These are phyloP conservation scores for Vitis cinerea DNA, from an alignment of 164 flowering plant genomes.

Conservation along the genomic window DNA sequence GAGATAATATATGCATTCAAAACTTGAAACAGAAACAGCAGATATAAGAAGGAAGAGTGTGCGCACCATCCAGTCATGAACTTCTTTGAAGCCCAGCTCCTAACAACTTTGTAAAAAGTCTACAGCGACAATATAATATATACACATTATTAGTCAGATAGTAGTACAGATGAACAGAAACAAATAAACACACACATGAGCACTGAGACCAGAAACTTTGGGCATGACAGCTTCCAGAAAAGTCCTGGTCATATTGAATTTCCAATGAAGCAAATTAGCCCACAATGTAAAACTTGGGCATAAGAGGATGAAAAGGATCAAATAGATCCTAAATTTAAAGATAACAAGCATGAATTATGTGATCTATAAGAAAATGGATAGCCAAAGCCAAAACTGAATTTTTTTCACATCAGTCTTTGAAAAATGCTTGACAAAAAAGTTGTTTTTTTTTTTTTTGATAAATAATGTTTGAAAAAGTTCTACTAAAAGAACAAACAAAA, in stretches of 20 bases:
- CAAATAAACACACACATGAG: conserved; percentile 1
- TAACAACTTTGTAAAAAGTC: conserved; percentile 77
- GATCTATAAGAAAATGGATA: no score
- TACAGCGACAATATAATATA: conserved; percentile 17
- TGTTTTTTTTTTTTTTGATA: no score
- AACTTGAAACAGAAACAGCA: neutral
- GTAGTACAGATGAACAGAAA: neutral
- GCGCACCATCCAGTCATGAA: conserved; percentile 91
- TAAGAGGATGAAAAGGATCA: no score
- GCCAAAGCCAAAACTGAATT: no score
- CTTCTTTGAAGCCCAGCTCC: conserved; percentile 92
- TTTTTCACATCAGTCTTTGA: no score
- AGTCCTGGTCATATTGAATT: neutral
- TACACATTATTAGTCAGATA: conserved; percentile 4
- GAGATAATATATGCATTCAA: neutral
- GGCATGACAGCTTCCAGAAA: neutral
- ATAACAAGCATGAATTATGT: no score
- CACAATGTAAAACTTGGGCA: no score
- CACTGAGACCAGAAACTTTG: neutral
- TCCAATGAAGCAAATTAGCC: no score
- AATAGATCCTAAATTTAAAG: no score
- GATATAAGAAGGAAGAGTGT: conserved; percentile 3
- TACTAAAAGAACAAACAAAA: no score
- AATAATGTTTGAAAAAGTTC: no score
- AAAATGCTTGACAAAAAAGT: no score